These are phyloP conservation scores for Neurospora sp. DNA, from an alignment of 495 filamentous ascomycete species.

Conservation along the genomic window DNA sequence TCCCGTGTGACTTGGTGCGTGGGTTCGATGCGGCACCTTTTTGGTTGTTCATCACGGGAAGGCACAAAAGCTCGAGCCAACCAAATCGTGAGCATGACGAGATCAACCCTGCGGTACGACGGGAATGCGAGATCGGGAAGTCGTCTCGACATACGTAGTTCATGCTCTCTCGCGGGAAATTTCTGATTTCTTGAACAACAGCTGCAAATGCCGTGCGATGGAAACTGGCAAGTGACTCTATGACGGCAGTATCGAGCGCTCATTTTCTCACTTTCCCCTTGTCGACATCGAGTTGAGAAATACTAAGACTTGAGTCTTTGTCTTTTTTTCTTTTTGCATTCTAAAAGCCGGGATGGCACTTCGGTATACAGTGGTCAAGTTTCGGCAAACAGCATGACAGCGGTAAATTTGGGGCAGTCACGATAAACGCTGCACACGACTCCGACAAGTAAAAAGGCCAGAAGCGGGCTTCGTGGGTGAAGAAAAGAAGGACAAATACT, in stretches of 20 bases:
- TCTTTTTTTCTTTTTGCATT: background rate
- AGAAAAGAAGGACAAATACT: background rate
- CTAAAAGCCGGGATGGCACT: background rate
- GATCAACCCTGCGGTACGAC: background rate
- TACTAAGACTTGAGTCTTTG: background rate
- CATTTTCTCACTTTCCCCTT: background rate
- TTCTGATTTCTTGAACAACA: background rate
- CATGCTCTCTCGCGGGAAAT: background rate
- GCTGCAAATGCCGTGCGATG: conserved; percentile 3
- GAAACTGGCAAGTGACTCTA: background rate
- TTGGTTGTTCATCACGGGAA: background rate
- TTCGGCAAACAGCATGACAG: background rate
- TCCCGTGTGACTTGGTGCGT: background rate
- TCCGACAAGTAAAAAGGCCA: background rate
- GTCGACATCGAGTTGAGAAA: background rate
- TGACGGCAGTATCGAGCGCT: background rate
- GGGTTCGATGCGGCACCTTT: background rate
- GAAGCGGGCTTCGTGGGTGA: background rate
- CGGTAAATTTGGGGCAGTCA: background rate
- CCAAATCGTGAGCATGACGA: background rate
- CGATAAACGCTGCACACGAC: background rate
- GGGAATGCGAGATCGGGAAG: background rate
- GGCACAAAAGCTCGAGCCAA: background rate
- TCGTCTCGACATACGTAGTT: background rate
- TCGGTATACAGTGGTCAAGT: background rate